These are phyloP conservation scores for Talaromyces atroroseus DNA, from an alignment of 2,329 filamentous ascomycete genomes.

Conservation along the genomic window DNA sequence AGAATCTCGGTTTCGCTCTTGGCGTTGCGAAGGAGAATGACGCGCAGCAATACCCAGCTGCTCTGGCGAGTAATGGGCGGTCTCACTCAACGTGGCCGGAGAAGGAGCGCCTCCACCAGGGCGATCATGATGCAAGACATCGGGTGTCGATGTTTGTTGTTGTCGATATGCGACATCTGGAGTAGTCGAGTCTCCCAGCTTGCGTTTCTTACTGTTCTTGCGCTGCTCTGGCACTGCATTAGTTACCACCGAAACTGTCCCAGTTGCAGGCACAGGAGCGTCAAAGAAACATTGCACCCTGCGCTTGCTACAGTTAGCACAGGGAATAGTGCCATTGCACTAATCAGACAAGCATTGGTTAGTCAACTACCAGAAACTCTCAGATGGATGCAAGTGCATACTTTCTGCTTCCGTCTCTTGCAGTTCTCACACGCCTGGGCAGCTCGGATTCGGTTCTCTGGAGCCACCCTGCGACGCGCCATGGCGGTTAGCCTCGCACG, in stretches of 20 bases:
- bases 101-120: not conserved
- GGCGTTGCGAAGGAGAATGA: not conserved
- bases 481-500: conserved; percentile 23
- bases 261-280: conserved; percentile 36
- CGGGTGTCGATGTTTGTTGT: not conserved
- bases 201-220: conserved; percentile 9
- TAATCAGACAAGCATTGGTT: conserved; percentile 22
- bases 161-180: not conserved
- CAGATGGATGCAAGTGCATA: conserved; percentile 29
- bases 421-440: conserved; percentile 61
- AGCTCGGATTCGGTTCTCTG: conserved; percentile 58
- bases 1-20: conserved; percentile 11
- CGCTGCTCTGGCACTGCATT: conserved; percentile 4
- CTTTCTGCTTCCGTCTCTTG: conserved; percentile 64
- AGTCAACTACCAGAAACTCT: not conserved
- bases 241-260: not conserved
- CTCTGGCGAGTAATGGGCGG: not conserved
- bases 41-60: not conserved
- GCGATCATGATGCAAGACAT: not conserved
- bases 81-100: not conserved
- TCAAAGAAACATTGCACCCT: conserved; percentile 42
- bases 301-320: conserved; percentile 55
- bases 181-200: not conserved
- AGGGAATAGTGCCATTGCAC: conserved; percentile 57
- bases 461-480: conserved; percentile 53